Evolutionary conservation across 106 monocot species (phyloP).

Genomic region (Dendrobium chrysotoxum): DNA sequence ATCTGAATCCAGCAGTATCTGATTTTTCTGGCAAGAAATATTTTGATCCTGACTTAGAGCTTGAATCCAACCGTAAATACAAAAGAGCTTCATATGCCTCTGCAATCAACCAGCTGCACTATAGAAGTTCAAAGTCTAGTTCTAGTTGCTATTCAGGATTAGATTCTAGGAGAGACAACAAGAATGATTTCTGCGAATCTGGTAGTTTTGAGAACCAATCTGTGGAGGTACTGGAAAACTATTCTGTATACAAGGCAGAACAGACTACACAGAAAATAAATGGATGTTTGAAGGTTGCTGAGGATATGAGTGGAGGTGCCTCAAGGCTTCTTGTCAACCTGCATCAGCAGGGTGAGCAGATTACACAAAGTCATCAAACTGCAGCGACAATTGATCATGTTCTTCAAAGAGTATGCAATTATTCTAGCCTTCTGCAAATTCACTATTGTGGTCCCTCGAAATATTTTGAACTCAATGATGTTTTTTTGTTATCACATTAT

Average conservation of each 20-base stretch:
- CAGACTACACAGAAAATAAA: neutral
- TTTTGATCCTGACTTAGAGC: neutral
- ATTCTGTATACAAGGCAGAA: neutral
- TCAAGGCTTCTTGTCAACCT: constrained; percentile 3
- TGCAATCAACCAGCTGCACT: neutral
- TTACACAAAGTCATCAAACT: neutral
- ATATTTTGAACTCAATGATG: too few relatives aligned
- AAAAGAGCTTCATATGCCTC: constrained; percentile 4
- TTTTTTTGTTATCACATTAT: too few relatives aligned
- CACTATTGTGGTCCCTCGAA: too few relatives aligned
- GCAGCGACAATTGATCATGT: neutral
- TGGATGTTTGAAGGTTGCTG: constrained; percentile 6
- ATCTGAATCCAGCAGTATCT: neutral
- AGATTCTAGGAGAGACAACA: neutral
- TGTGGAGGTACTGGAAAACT: neutral
- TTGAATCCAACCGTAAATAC: neutral
- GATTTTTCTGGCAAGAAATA: neutral
- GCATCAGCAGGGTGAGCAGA: constrained; percentile 11
- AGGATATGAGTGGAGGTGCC: neutral
- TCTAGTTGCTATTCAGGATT: neutral
- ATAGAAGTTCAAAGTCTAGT: neutral
- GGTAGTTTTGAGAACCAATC: neutral
- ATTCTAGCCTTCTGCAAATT: too few relatives aligned
- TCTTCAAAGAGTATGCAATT: constrained; percentile 1
- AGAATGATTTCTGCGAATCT: neutral